Evolutionary conservation across 176 grass and related monocot species (phyloP).

Genomic region (Hordeum marinum): DNA sequence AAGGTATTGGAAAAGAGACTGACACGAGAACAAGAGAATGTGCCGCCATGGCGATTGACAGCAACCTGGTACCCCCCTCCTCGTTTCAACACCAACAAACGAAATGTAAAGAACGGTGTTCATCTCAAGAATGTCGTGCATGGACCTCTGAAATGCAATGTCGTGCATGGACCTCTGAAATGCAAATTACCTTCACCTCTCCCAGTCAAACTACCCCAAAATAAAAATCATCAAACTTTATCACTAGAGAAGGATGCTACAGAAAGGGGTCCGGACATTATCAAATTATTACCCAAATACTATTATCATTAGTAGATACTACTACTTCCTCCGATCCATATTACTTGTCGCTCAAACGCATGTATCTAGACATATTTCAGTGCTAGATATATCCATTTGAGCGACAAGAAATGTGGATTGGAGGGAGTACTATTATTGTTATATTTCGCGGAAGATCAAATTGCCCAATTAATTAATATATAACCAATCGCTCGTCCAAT

Average conservation of each 20-base stretch:
- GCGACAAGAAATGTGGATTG: no score
- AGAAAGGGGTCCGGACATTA: neutral
- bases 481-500: neutral
- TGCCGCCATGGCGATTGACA: no score
- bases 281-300: neutral
- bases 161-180: neutral
- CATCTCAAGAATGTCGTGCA: neutral
- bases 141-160: neutral
- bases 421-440: neutral
- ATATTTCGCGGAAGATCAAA: neutral
- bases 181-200: neutral
- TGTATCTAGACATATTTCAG: no score
- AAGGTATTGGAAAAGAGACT: no score
- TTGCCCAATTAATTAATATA: neutral
- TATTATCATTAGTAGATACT: no score
- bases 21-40: no score
- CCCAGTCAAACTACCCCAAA: neutral
- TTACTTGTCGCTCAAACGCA: no score
- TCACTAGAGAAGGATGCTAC: neutral
- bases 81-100: neutral
- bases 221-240: neutral
- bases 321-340: no score
- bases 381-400: no score
- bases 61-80: no score
- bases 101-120: neutral